A percentile compares a stretch with the other conserved stretches of the same genome.
Conservation (phyloP, 352 stramenopile genomes). For the Phytophthora litchii region DNA sequence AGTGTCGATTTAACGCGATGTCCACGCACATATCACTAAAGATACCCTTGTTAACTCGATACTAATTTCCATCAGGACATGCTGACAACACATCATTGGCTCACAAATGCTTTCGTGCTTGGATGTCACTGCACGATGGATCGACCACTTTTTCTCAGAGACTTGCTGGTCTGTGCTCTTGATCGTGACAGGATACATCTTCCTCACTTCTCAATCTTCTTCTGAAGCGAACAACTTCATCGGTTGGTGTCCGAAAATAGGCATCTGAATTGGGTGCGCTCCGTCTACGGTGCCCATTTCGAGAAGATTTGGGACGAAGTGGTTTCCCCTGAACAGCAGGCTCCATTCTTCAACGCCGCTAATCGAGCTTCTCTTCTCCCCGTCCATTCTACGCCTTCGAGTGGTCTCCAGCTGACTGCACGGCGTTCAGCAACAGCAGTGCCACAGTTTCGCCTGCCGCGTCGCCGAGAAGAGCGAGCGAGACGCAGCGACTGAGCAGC, state of each 20-base stretch:
- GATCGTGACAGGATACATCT: background rate
- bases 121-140: slow-evolving; percentile 6
- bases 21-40: background rate
- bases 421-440: slow-evolving; percentile 3
- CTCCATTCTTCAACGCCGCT: slow-evolving; percentile 12
- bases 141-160: slow-evolving; percentile 5
- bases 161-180: background rate
- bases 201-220: slow-evolving; percentile 2
- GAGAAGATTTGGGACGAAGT: slow-evolving; percentile 7
- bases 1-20: no score
- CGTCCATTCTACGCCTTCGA: slow-evolving; percentile 27
- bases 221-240: no score
- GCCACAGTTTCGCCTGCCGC: slow-evolving; percentile 30
- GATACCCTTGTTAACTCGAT: background rate
- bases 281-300: slow-evolving; percentile 18
- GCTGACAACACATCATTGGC: background rate
- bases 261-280: background rate
- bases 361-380: slow-evolving; percentile 8
- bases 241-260: background rate
- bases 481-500: slow-evolving; percentile 31
- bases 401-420: slow-evolving; percentile 27
- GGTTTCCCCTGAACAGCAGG: background rate
- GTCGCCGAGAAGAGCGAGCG: slow-evolving; percentile 30
- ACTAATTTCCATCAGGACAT: no score
- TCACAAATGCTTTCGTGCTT: background rate